Base-by-base conservation (phyloP, 2,329 filamentous ascomycete genomes). In the Biscogniauxia marginata region DNA sequence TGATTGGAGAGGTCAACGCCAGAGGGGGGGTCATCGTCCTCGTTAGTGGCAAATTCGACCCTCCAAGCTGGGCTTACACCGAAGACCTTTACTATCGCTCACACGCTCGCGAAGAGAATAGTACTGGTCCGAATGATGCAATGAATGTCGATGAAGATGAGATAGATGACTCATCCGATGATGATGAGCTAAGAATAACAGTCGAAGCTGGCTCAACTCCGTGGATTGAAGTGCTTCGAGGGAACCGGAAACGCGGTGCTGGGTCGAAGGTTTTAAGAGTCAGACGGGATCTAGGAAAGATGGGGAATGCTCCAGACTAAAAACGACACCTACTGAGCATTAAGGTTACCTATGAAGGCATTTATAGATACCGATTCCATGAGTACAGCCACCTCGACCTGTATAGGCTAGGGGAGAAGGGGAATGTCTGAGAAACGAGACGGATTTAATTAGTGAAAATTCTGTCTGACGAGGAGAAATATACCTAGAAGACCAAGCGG, bases 31-130 rank as follows among this genome's bases (percentile, higher is more conserved):
- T 78, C 16, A 73, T 90, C 16, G 81, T 90, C 3, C 75, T 91
- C 3, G 80, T 91, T 0, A 81, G 86, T 53, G 88, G 88, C 2
- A 86, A 83, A 62, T 84, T 89, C 54, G 88, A 91, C 64, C 74
- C 82, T 1, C 86, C 88, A 0, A 84, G 79, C 3, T 91, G 87
- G 87, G 85, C 86, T 1, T 89, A 88, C 59, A 83, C 83, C 0
- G 87, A 90, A 66, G 83, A 87, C 34, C 62, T 86, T 16, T 80
- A 84, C 60, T 65, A 61, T 46, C 58, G 59, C 69, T 72, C 13
- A 67, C 52, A 57, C 18, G 56, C 43, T 18, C 62, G 67, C 5
- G 60, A 9, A 7, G 61, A 58, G 4, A 65, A 65, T 25, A 56
- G 49, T 20, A 46, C 53, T 7, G 67, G 63, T 13, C 50, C 53